phyloP scores from a whole-genome alignment of 2,329 filamentous ascomycete genomes.

The Scedosporium boydii region DNA sequence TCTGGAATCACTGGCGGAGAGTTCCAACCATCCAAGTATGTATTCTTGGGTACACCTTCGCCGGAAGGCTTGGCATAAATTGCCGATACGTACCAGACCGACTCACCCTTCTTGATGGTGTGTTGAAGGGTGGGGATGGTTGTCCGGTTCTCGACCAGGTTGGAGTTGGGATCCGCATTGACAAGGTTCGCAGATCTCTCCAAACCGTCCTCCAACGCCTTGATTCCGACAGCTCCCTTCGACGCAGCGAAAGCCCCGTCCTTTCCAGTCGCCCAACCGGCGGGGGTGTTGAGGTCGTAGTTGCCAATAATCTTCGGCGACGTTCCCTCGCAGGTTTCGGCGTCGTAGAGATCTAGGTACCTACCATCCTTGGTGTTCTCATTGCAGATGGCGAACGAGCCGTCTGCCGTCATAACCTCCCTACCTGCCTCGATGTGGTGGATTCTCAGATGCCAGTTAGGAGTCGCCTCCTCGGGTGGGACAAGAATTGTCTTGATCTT shows the following conservation, averaged over 20 bases:
- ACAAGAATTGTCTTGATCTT: slow-evolving; percentile 55
- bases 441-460: slow-evolving; percentile 61
- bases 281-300: slow-evolving; percentile 46
- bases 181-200: slow-evolving; percentile 53
- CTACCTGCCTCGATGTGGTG: slow-evolving; percentile 53
- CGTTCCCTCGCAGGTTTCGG: slow-evolving; percentile 37
- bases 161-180: slow-evolving; percentile 71
- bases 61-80: slow-evolving; percentile 60
- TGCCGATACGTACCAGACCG: slow-evolving; percentile 58
- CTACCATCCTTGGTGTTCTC: slow-evolving; percentile 36
- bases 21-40: slow-evolving; percentile 53
- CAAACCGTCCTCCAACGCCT: slow-evolving; percentile 38
- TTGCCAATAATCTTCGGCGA: slow-evolving; percentile 48
- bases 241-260: slow-evolving; percentile 48
- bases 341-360: slow-evolving; percentile 40
- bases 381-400: slow-evolving; percentile 61
- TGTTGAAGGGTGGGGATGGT: slow-evolving; percentile 61
- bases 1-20: slow-evolving; percentile 45
- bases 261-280: slow-evolving; percentile 39
- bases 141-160: slow-evolving; percentile 63
- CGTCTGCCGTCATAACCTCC: slow-evolving; percentile 62
- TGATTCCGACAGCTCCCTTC: slow-evolving; percentile 48
- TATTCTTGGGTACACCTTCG: slow-evolving; percentile 37
- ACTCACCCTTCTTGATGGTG: slow-evolving; percentile 46
- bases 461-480: slow-evolving; percentile 45